phyloP scores from a whole-genome alignment of 208 protist genomes.

The Acanthamoeba castellanii region DNA sequence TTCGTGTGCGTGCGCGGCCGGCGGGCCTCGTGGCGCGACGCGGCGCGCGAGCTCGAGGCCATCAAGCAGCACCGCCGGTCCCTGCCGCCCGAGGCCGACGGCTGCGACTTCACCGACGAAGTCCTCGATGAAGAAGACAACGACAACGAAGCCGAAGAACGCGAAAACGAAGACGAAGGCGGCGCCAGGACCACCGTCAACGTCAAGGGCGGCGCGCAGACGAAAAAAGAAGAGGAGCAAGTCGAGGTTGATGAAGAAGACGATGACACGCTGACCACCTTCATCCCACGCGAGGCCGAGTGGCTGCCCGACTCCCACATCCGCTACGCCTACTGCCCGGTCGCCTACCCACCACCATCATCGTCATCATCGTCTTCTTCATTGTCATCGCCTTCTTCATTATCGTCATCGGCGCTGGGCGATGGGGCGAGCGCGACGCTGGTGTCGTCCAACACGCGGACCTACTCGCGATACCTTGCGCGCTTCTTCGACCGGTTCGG shows the following conservation, averaged over 20 bases:
- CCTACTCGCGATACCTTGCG: not conserved
- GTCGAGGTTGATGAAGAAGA: not conserved
- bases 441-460: constrained; percentile 1
- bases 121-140: not conserved
- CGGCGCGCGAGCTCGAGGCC: not conserved
- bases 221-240: not conserved
- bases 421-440: not conserved
- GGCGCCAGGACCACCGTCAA: not conserved
- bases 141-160: not conserved
- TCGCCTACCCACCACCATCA: not conserved
- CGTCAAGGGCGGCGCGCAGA: not conserved
- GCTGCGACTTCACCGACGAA: not conserved
- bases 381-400: not conserved
- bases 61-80: not conserved
- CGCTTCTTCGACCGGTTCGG: not conserved
- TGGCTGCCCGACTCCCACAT: not conserved
- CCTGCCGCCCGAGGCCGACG: not conserved
- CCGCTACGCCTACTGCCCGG: not conserved
- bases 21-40: not conserved
- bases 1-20: not conserved
- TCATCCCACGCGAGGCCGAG: not conserved
- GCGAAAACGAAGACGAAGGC: not conserved
- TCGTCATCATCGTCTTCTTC: too few relatives aligned
- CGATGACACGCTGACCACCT: not conserved
- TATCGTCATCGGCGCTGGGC: too few relatives aligned